Base-by-base conservation (phyloP, 1,139 yeast species). In the Pichia kudriavzevii region DNA sequence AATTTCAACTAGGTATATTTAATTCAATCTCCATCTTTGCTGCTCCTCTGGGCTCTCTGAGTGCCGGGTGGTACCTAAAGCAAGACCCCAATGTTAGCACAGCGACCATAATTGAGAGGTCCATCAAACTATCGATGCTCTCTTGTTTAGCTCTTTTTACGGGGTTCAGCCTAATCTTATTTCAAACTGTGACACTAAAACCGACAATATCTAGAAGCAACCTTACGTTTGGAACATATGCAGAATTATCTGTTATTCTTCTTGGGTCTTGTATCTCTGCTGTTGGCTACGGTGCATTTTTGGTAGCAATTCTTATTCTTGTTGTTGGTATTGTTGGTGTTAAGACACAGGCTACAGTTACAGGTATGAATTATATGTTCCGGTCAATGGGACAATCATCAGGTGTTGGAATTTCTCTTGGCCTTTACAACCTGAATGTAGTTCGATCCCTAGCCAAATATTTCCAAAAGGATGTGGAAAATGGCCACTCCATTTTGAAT, bases 1-100 rank as follows among this genome's bases (percentile, higher is more conserved):
- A 56, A 13, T 48, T 72, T 63, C 46, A 66, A 63, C 21, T 63
- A 74, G 41, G 81, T 71, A 1, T 54, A 48, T 41, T 59, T 57
- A 27, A 64, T 59, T 37, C 55, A 54, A 28, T 67, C 79, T 38
- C 72, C 72, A 42, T 61, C 61, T 26, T 64, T 12, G 52, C 69
- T 1, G 64, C 69, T 3, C 71, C 85, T 0, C 36, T 63, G 13
- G 84, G 85, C 0, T 75, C 85, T 0, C 55, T 79, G n/a, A 56
- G 66, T 7, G 72, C 83, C 2, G 87, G 87, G 0, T 50, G 53
- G 42, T 39, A 59, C 3, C 50, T 67, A 22, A 57, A 64, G 25
- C 71, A 67, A 19, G 64, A 66, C 25, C 69, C 69, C 14, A 72
- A 80, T 2, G 38, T 40, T 4, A 64, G 68, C 24, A 79, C 76